Evolutionary conservation across 176 grass and related monocot genomes (phyloP), one percentile per base, ranked within the genome.

Genomic region (Musa itinerans): DNA sequence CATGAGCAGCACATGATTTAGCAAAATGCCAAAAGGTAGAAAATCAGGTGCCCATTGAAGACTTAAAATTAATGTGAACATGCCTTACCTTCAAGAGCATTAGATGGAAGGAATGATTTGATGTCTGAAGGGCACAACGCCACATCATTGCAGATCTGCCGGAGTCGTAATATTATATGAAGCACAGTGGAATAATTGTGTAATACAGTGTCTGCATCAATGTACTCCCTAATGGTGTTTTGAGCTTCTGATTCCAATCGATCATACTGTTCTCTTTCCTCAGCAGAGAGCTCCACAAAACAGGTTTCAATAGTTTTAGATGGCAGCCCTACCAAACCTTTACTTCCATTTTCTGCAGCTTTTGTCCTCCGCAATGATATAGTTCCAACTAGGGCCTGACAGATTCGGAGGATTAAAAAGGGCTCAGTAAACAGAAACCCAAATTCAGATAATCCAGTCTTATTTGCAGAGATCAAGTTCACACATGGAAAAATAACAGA

Each of bases 351-450:
- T 64, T 84, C 79, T 27, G 21, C 43, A 49, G 91, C 88, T 81
- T 98, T 98, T 76, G 70, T 93, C 68, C 94, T 91, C 34, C 94
- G 84, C 77, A 98, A 70, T 11, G 94, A 93, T 75, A 98, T 93
- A 64, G 84, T 84, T 70, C 86, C 90, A 65, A 98, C 84, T 73
- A 98, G 84, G 72, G 85, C 89, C 94, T 98, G 65, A n/a, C 61
- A 92, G 70, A 87, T 76, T 58, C 14, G 76, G 13, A 83, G 15
- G 83, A 79, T 11, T 43, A 69, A 49, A 48, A 68, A 68, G 25
- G 25, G 10, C 15, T 10, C 16, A n/a, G 19, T 14, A 20, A 43
- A 43, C 34, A 21, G 29, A 51, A 70, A 50, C 29, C 6, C 10
- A n/a, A 70, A 50, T 5, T 51, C n/a, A 52, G 68, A 20, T 11